Conservation (phyloP, 306 rosid genomes). For the Lotus japonicus region DNA sequence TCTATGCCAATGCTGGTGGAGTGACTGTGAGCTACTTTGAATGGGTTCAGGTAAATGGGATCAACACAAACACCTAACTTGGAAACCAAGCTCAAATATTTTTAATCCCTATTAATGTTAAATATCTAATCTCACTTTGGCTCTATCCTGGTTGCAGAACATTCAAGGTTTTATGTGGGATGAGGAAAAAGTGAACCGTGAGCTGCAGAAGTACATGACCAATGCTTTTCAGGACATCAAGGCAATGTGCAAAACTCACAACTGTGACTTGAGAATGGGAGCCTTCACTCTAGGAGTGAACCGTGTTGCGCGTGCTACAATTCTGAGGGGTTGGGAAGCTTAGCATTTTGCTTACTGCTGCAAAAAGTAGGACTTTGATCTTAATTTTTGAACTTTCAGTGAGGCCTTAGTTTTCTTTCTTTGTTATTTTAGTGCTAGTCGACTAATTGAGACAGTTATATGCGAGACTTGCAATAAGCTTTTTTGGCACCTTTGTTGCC, state of each 20-base stretch:
- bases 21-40: slow-evolving; percentile 79
- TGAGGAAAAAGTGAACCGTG: slow-evolving; percentile 54
- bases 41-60: slow-evolving; percentile 66
- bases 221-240: slow-evolving; percentile 54
- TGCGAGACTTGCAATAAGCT: slow-evolving; percentile 5
- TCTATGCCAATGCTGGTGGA: slow-evolving; percentile 72
- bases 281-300: slow-evolving; percentile 67
- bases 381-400: neutral
- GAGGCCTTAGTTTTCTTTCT: neutral
- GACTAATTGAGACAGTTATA: neutral
- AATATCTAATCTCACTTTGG: neutral
- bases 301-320: slow-evolving; percentile 68
- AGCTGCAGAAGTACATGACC: slow-evolving; percentile 60
- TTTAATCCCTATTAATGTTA: neutral
- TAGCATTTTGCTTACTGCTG: slow-evolving; percentile 15
- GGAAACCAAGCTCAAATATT: neutral
- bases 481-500: neutral
- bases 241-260: slow-evolving; percentile 54
- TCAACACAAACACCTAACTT: neutral
- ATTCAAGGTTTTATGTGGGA: slow-evolving; percentile 90
- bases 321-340: slow-evolving; percentile 67
- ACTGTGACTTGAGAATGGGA: slow-evolving; percentile 65
- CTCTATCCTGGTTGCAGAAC: slow-evolving; percentile 36
- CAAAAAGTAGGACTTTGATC: neutral
- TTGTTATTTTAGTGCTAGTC: neutral